Evolutionary conservation across 2,329 filamentous ascomycete species (phyloP).

Genomic region (Trichophaea hybrida): DNA sequence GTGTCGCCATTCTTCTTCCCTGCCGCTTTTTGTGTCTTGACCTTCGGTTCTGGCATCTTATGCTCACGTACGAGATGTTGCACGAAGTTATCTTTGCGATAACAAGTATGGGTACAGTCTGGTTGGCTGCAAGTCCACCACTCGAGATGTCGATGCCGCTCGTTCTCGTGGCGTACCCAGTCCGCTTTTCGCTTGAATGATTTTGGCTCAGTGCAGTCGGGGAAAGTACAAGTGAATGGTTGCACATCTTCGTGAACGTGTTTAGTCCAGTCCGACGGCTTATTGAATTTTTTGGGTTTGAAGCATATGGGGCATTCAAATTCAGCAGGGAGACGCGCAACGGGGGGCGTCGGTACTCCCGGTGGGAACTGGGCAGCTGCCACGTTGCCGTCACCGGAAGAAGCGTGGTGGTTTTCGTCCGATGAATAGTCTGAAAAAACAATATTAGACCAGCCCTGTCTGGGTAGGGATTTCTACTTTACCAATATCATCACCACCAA

Average conservation of each 20-base stretch:
- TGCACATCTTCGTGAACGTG: slow-evolving; percentile 89
- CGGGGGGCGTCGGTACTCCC: slow-evolving; percentile 70
- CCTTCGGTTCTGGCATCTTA: slow-evolving; percentile 67
- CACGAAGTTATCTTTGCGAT: slow-evolving; percentile 79
- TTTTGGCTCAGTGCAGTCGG: slow-evolving; percentile 66
- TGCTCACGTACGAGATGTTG: slow-evolving; percentile 87
- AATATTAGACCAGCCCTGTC: neutral
- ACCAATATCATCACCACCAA: slow-evolving; percentile 36
- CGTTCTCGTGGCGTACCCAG: slow-evolving; percentile 85
- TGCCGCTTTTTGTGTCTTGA: slow-evolving; percentile 52
- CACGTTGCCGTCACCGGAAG: slow-evolving; percentile 49
- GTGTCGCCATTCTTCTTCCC: slow-evolving; percentile 27
- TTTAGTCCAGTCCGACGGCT: slow-evolving; percentile 93
- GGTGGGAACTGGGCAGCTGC: slow-evolving; percentile 61
- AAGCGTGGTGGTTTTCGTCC: slow-evolving; percentile 43
- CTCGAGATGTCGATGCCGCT: slow-evolving; percentile 75
- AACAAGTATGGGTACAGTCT: slow-evolving; percentile 71
- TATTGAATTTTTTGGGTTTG: slow-evolving; percentile 67
- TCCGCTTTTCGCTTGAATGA: slow-evolving; percentile 92
- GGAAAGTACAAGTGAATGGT: slow-evolving; percentile 85
- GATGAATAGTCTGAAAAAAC: neutral
- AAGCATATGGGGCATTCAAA: slow-evolving; percentile 87
- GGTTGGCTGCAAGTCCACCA: slow-evolving; percentile 78
- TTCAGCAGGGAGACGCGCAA: slow-evolving; percentile 61
- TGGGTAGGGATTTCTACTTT: neutral